Evolutionary conservation across 2,329 filamentous ascomycete species (phyloP).

Genomic region (Elsinoe fawcettii): DNA sequence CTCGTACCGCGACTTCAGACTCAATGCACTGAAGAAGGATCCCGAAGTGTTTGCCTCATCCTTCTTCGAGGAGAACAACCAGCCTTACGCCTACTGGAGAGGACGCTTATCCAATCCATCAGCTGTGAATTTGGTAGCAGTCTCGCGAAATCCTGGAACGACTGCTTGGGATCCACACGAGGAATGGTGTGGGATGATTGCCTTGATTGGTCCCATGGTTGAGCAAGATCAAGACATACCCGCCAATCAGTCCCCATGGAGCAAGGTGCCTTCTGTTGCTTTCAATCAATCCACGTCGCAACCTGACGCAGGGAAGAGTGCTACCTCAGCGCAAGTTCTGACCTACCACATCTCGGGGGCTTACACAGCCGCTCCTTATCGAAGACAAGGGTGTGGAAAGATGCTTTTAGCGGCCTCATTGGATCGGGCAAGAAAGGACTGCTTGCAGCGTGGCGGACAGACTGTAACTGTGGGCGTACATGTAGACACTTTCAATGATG

Average conservation of each 20-base stretch:
- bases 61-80: slow-evolving; percentile 24
- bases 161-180: slow-evolving; percentile 13
- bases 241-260: slow-evolving; percentile 12
- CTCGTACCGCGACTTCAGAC: slow-evolving; percentile 22
- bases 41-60: slow-evolving; percentile 28
- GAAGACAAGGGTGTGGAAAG: slow-evolving; percentile 25
- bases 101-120: slow-evolving; percentile 24
- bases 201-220: slow-evolving; percentile 22
- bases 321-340: background rate
- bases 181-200: slow-evolving; percentile 25
- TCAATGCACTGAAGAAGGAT: slow-evolving; percentile 23
- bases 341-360: slow-evolving; percentile 23
- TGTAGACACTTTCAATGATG: slow-evolving; percentile 21
- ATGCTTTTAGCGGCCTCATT: slow-evolving; percentile 25
- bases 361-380: slow-evolving; percentile 25
- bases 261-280: slow-evolving; percentile 12
- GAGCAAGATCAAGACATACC: background rate
- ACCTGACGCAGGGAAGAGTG: background rate
- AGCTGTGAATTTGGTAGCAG: slow-evolving; percentile 24
- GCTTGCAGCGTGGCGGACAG: slow-evolving; percentile 22
- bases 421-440: slow-evolving; percentile 17
- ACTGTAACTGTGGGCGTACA: background rate
- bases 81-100: slow-evolving; percentile 20
- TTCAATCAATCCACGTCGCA: slow-evolving; percentile 19
- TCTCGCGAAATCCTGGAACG: background rate